A percentile compares a stretch with the other conserved stretches of the same genome.
These are phyloP conservation scores for Aspergillus taichungensis DNA, from an alignment of 495 filamentous ascomycete species.

Conservation along the genomic window DNA sequence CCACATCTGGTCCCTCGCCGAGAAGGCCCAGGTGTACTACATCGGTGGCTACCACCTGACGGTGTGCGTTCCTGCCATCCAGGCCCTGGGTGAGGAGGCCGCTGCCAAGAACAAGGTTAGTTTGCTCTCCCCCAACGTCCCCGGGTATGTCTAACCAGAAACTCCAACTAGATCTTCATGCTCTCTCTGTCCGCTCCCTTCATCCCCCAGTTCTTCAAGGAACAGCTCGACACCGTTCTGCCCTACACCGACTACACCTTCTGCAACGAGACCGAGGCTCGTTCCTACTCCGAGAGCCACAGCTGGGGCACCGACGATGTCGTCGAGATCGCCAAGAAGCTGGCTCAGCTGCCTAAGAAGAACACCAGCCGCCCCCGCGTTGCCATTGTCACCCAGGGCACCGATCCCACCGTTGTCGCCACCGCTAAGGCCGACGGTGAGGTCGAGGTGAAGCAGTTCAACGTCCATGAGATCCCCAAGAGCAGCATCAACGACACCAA, in stretches of 20 bases:
- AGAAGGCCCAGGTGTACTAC: slow-evolving; percentile 82
- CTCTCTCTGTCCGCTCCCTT: slow-evolving; percentile 90
- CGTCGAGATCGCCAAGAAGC: slow-evolving; percentile 74
- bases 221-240: slow-evolving; percentile 71
- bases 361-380: slow-evolving; percentile 70
- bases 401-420: slow-evolving; percentile 76
- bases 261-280: slow-evolving; percentile 93
- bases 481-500: slow-evolving; percentile 88
- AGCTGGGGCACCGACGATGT: slow-evolving; percentile 62
- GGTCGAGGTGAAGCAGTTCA: slow-evolving; percentile 62
- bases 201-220: slow-evolving; percentile 96
- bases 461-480: slow-evolving; percentile 66
- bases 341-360: slow-evolving; percentile 84
- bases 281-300: slow-evolving; percentile 75
- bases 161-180: slow-evolving; percentile 53
- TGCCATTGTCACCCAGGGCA: slow-evolving; percentile 91
- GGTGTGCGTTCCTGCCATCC: slow-evolving; percentile 82
- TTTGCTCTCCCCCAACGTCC: background rate
- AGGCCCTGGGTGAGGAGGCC: slow-evolving; percentile 84
- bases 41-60: slow-evolving; percentile 86
- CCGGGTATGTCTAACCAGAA: background rate
- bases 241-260: slow-evolving; percentile 95
- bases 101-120: slow-evolving; percentile 72
- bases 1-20: slow-evolving; percentile 81
- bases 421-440: slow-evolving; percentile 49